Evolutionary conservation across 768 basidiomycete species (phyloP).

Genomic region (Podaxis carcinomalis): DNA sequence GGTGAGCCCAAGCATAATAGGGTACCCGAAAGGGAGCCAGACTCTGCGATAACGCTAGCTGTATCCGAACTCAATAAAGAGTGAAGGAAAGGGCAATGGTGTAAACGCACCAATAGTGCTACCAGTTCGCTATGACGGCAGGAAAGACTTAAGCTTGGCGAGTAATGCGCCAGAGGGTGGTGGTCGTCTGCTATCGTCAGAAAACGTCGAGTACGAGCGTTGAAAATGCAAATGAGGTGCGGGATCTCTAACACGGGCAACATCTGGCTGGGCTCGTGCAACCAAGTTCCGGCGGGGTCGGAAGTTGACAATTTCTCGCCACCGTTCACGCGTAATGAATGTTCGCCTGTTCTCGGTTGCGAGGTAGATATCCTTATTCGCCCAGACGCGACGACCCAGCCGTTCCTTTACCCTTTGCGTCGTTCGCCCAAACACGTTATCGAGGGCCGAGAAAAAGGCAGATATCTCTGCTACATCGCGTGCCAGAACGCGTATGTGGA

Average conservation of each 20-base stretch:
- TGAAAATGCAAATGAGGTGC: neutral
- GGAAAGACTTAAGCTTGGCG: neutral
- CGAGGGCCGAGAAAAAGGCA: conserved; percentile 36
- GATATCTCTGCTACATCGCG: conserved; percentile 51
- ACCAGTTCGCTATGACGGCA: neutral
- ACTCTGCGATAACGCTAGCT: neutral
- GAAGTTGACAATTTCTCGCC: conserved; percentile 51
- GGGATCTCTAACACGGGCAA: neutral
- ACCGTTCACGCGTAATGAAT: conserved; percentile 37
- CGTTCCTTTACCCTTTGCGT: conserved; percentile 67
- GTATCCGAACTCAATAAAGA: neutral
- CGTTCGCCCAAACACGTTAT: conserved; percentile 43
- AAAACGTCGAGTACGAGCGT: neutral
- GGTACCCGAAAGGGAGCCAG: neutral
- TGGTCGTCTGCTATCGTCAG: neutral
- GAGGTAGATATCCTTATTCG: conserved; percentile 52
- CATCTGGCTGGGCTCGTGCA: neutral
- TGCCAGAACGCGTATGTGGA: conserved; percentile 53
- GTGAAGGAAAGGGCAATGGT: neutral
- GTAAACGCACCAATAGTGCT: neutral
- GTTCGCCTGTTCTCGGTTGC: conserved; percentile 22
- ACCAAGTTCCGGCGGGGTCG: conserved; percentile 17
- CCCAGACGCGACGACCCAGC: conserved; percentile 76
- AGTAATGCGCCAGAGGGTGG: neutral
- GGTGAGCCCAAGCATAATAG: neutral